These are phyloP conservation scores for Xylaria sp. DNA, from an alignment of 2,329 filamentous ascomycete genomes.

Conservation along the genomic window DNA sequence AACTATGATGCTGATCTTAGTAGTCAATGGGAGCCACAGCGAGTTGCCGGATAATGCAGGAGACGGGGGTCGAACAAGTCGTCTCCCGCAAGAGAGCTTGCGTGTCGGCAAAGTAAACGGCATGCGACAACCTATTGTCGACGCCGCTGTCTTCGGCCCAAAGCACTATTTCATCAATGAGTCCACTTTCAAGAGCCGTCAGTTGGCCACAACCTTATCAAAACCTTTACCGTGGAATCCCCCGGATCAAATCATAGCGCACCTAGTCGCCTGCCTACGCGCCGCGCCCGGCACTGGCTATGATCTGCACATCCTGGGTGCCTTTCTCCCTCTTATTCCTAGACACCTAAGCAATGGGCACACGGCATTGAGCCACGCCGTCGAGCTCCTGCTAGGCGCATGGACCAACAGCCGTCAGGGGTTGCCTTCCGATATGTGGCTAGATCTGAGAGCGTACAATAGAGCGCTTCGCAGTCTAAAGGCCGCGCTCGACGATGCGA, in stretches of 20 bases:
- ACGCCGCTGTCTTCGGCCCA: slow-evolving; percentile 27
- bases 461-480: slow-evolving; percentile 35
- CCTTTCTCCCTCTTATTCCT: slow-evolving; percentile 36
- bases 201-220: neutral
- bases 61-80: neutral
- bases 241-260: slow-evolving; percentile 30
- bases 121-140: neutral
- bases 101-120: neutral
- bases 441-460: slow-evolving; percentile 37
- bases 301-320: slow-evolving; percentile 37
- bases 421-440: slow-evolving; percentile 31
- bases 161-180: slow-evolving; percentile 28
- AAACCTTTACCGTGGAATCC: slow-evolving; percentile 28
- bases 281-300: slow-evolving; percentile 34
- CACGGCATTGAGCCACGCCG: slow-evolving; percentile 31
- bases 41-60: slow-evolving; percentile 18
- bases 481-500: slow-evolving; percentile 33
- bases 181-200: slow-evolving; percentile 25
- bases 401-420: slow-evolving; percentile 38
- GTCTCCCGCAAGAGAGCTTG: slow-evolving; percentile 9
- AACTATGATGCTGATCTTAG: slow-evolving; percentile 11
- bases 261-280: slow-evolving; percentile 32
- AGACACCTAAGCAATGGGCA: slow-evolving; percentile 31
- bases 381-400: slow-evolving; percentile 34
- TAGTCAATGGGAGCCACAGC: slow-evolving; percentile 40